These are phyloP conservation scores for Talaromyces islandicus DNA, from an alignment of 2,329 filamentous ascomycete species.

Conservation along the genomic window DNA sequence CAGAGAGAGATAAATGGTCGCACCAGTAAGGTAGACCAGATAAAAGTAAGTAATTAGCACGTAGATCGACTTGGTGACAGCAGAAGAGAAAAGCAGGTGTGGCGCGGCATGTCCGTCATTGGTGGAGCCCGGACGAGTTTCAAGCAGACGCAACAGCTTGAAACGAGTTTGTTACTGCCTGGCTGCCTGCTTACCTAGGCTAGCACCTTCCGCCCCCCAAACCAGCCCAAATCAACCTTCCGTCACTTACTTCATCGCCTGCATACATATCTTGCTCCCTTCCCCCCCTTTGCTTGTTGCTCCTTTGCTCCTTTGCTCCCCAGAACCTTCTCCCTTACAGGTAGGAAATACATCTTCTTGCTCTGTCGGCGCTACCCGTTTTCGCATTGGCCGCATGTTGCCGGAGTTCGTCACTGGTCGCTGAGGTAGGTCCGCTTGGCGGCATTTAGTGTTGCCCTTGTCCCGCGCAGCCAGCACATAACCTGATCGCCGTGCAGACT, in stretches of 20 bases:
- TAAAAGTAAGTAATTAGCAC: background rate
- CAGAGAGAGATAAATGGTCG: background rate
- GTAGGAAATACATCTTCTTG: background rate
- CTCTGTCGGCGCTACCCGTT: background rate
- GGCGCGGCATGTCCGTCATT: conserved; percentile 1
- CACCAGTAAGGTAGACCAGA: background rate
- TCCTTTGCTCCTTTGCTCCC: background rate
- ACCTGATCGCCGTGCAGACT: background rate
- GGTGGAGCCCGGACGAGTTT: background rate
- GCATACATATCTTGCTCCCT: background rate
- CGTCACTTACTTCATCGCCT: background rate
- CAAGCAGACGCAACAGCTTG: background rate
- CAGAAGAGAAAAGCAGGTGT: background rate
- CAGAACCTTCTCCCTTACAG: background rate
- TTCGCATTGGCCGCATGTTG: background rate
- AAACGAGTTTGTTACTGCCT: background rate
- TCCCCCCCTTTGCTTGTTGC: background rate
- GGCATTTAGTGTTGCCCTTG: background rate
- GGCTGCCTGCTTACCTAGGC: background rate
- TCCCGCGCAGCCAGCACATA: background rate
- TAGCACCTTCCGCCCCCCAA: background rate
- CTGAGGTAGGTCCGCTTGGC: background rate
- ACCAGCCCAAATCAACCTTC: background rate
- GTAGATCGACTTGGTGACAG: background rate
- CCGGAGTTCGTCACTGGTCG: background rate